Percentiles rank a stretch among this genome's conserved stretches.
Conservation (phyloP, 2,329 filamentous ascomycete genomes). For the Xylariaceae sp. region DNA sequence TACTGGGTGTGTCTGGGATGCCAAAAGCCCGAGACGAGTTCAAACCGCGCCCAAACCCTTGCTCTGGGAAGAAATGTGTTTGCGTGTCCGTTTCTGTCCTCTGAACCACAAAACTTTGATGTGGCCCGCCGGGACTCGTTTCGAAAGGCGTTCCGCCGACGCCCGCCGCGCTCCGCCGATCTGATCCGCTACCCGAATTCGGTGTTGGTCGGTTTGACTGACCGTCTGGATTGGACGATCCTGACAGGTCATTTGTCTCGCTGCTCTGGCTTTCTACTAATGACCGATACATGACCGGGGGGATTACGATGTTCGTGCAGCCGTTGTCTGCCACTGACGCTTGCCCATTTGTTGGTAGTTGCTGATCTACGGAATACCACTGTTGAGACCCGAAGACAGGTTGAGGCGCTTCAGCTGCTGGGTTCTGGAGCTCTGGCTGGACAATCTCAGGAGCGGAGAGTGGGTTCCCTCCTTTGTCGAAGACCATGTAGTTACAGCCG, state of each 20-base stretch:
- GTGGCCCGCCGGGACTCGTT: conserved; percentile 46
- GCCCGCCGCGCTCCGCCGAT: conserved; percentile 30
- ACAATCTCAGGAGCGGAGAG: conserved; percentile 38
- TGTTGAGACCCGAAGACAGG: conserved; percentile 14
- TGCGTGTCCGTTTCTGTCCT: conserved; percentile 34
- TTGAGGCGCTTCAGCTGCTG: background rate
- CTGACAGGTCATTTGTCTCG: conserved; percentile 44
- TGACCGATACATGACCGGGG: conserved; percentile 19
- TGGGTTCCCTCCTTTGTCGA: conserved; percentile 38
- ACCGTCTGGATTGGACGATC: conserved; percentile 45
- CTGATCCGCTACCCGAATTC: conserved; percentile 51
- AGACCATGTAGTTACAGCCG: conserved; percentile 14
- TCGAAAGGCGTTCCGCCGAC: conserved; percentile 44
- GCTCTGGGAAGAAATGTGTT: conserved; percentile 38
- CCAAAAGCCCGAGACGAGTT: conserved; percentile 33
- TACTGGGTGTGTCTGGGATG: conserved; percentile 35
- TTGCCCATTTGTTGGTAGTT: conserved; percentile 30
- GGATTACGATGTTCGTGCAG: conserved; percentile 4
- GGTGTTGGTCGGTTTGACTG: conserved; percentile 55
- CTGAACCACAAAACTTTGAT: conserved; percentile 37
- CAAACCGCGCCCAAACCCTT: conserved; percentile 36
- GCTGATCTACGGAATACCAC: conserved; percentile 40
- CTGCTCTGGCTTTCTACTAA: conserved; percentile 41
- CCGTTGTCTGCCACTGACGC: conserved; percentile 18
- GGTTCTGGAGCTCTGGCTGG: conserved; percentile 29